Conservation (phyloP, 2,329 filamentous ascomycete species). For the Nothopassalora personata region DNA sequence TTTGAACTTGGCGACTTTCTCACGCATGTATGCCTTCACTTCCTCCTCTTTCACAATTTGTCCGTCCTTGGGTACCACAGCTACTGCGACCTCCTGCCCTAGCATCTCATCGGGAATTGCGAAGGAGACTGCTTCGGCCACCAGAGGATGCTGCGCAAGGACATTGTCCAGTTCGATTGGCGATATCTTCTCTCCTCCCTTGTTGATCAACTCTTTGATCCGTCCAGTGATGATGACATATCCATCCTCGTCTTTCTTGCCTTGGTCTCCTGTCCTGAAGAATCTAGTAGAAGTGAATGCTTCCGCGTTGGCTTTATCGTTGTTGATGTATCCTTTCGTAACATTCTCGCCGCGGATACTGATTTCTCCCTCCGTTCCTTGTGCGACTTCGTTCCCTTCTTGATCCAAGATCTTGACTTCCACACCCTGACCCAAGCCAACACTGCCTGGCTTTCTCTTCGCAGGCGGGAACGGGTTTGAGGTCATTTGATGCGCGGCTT, state of each 20-base stretch:
- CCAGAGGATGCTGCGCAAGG: constrained; percentile 64
- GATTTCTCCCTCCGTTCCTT: constrained; percentile 72
- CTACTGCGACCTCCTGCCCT: constrained; percentile 74
- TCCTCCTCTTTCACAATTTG: constrained; percentile 49
- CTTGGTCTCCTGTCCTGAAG: constrained; percentile 85
- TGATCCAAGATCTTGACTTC: constrained; percentile 72
- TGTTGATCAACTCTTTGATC: constrained; percentile 90
- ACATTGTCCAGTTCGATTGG: constrained; percentile 85
- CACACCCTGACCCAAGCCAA: constrained; percentile 77
- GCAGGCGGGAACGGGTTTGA: constrained; percentile 58
- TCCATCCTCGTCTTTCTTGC: constrained; percentile 71
- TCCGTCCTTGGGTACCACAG: constrained; percentile 66
- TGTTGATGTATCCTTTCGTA: constrained; percentile 81
- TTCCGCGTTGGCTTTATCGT: constrained; percentile 66
- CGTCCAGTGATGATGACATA: constrained; percentile 84
- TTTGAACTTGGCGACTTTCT: constrained; percentile 76
- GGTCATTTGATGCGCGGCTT: constrained; percentile 81
- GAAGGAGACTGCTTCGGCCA: constrained; percentile 77
- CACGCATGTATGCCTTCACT: constrained; percentile 62
- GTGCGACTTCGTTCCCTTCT: constrained; percentile 60
- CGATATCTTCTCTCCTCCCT: constrained; percentile 83
- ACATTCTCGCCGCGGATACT: constrained; percentile 79
- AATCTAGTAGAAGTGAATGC: constrained; percentile 71
- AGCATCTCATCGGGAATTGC: constrained; percentile 77
- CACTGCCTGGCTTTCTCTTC: constrained; percentile 73